Evolutionary conservation across 2,329 filamentous ascomycete genomes (phyloP).

Genomic region (Exophiala viscosa): DNA sequence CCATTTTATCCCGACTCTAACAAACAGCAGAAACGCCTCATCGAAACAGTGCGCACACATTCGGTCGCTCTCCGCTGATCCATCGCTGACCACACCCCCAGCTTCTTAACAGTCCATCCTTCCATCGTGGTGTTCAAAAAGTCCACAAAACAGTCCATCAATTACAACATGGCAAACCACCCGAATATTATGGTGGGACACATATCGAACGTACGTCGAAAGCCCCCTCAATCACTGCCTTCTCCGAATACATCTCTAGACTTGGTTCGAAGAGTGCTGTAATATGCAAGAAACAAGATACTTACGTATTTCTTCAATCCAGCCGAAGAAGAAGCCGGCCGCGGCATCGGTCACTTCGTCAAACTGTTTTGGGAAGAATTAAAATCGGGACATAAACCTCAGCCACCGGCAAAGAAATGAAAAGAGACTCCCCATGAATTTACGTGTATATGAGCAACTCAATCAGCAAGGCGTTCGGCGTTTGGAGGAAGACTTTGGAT

Average conservation of each 20-base stretch:
- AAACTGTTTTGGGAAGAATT: conserved; percentile 42
- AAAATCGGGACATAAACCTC: conserved; percentile 40
- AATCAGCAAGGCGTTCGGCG: conserved; percentile 4
- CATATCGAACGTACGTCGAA: conserved; percentile 34
- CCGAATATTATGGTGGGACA: conserved; percentile 43
- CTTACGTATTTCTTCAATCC: background rate
- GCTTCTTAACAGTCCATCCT: conserved; percentile 42
- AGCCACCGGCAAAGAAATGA: conserved; percentile 21
- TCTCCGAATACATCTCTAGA: background rate
- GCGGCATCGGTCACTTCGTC: conserved; percentile 34
- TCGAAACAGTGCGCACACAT: conserved; percentile 13
- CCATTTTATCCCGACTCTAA: too few relatives aligned
- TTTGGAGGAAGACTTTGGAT: background rate
- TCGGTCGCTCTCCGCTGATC: conserved; percentile 10
- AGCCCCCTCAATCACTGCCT: background rate
- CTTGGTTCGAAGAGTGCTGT: background rate
- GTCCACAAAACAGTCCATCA: conserved; percentile 42
- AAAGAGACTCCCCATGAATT: background rate
- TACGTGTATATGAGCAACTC: background rate
- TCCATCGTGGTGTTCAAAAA: conserved; percentile 42
- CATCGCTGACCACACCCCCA: conserved; percentile 8
- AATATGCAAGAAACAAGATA: conserved; percentile 4
- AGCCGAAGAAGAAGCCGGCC: conserved; percentile 22
- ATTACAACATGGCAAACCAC: conserved; percentile 40
- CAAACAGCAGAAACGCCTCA: conserved; percentile 17